Conservation (phyloP, 2,329 filamentous ascomycete species). For the Pseudocercospora fijiensis region DNA sequence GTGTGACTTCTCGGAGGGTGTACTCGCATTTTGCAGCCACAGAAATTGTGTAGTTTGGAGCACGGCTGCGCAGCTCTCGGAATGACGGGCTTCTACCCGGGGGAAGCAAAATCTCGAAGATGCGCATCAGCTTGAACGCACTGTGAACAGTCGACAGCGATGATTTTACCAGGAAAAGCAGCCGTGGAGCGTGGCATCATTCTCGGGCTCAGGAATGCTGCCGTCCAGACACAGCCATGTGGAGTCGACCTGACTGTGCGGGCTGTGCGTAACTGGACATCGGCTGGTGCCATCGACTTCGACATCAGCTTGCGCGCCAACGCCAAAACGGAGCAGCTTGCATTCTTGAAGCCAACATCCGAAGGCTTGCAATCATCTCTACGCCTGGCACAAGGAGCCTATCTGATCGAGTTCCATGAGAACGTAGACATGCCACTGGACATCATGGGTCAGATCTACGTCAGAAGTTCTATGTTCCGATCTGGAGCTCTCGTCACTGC, state of each 20-base stretch:
- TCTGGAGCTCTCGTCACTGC: slow-evolving; percentile 42
- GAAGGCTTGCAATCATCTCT: background rate
- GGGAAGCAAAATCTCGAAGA: background rate
- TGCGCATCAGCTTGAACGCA: background rate
- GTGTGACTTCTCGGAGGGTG: no score
- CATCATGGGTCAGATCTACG: slow-evolving; percentile 44
- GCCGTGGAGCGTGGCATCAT: slow-evolving; percentile 18
- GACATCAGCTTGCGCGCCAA: slow-evolving; percentile 13
- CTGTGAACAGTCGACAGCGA: no score
- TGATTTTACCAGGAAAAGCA: slow-evolving; percentile 22
- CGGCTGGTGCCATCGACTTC: slow-evolving; percentile 21
- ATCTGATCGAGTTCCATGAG: slow-evolving; percentile 47
- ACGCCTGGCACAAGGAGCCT: slow-evolving; percentile 34
- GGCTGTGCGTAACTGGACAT: slow-evolving; percentile 15
- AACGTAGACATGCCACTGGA: slow-evolving; percentile 41
- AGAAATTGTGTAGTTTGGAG: background rate
- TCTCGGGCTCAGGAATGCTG: slow-evolving; percentile 6
- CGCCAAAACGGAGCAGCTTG: slow-evolving; percentile 7
- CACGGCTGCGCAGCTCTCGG: background rate
- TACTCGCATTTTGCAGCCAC: background rate
- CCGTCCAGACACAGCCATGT: slow-evolving; percentile 23
- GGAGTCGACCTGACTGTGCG: slow-evolving; percentile 25
- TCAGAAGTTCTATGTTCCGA: slow-evolving; percentile 44
- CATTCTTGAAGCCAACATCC: slow-evolving; percentile 11
- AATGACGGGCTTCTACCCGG: background rate